Percentiles rank a stretch among this genome's conserved stretches.
Conservation (phyloP, 2,329 filamentous ascomycete species). For the Hyphodiscus sp. region DNA sequence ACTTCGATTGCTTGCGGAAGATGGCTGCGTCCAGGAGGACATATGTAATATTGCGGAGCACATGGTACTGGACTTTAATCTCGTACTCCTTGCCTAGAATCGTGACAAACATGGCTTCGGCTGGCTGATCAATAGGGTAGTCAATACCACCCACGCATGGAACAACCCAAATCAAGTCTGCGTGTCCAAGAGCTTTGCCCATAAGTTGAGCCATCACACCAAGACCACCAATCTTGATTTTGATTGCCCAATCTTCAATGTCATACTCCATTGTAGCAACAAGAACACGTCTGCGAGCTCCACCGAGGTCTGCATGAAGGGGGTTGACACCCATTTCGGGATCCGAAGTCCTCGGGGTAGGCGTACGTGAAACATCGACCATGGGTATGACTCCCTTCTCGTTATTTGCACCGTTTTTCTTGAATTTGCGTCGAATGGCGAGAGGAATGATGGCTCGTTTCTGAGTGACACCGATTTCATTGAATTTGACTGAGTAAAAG, state of each 20-base stretch:
- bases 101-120: conserved; percentile 55
- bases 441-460: conserved; percentile 37
- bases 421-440: conserved; percentile 32
- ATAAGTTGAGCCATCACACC: conserved; percentile 64
- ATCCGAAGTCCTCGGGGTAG: conserved; percentile 3
- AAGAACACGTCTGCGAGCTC: conserved; percentile 45
- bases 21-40: conserved; percentile 53
- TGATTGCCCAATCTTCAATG: conserved; percentile 63
- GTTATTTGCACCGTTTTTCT: conserved; percentile 23
- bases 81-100: conserved; percentile 55
- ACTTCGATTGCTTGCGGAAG: conserved; percentile 56
- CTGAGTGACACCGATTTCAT: conserved; percentile 48
- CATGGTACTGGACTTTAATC: conserved; percentile 58
- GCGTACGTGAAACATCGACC: conserved; percentile 2
- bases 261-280: conserved; percentile 69
- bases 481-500: conserved; percentile 50
- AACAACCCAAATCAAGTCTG: conserved; percentile 60
- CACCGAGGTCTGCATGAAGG: background rate
- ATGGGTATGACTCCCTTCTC: conserved; percentile 12
- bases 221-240: conserved; percentile 65
- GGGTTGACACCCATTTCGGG: background rate
- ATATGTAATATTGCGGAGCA: conserved; percentile 59
- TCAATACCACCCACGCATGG: conserved; percentile 57
- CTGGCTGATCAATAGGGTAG: conserved; percentile 52
- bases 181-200: conserved; percentile 55